Percentiles rank a stretch among this genome's conserved stretches.
Evolutionary conservation across 1,284 basidiomycete species (phyloP).

Genomic region (Sphagnurus paluster): DNA sequence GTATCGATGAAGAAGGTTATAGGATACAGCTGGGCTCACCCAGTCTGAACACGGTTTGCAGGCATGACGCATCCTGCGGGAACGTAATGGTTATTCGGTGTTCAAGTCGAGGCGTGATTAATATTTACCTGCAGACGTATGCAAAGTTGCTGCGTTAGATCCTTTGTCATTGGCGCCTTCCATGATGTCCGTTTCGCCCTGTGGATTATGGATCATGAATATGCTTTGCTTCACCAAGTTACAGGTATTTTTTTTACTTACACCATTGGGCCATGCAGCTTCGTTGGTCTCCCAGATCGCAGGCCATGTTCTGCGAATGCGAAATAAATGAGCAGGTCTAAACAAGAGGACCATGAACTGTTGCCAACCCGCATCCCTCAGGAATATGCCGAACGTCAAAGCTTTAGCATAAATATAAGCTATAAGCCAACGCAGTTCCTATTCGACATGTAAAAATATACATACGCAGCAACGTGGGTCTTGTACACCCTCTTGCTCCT

Average conservation of each 20-base stretch:
- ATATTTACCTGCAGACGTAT: too few relatives aligned
- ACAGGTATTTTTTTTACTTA: too few relatives aligned
- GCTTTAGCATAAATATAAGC: slow-evolving; percentile 19
- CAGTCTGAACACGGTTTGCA: slow-evolving; percentile 29
- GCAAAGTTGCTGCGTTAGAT: not conserved
- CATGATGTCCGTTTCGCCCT: not conserved
- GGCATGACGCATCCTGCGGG: slow-evolving; percentile 44
- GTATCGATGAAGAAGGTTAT: not conserved
- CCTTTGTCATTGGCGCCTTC: not conserved
- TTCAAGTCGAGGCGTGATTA: too few relatives aligned
- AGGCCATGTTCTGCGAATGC: slow-evolving; percentile 64
- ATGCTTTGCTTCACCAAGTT: too few relatives aligned
- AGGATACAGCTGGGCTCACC: slow-evolving; percentile 24
- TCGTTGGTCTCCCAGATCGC: slow-evolving; percentile 44
- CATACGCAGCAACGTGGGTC: not conserved
- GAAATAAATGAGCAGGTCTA: too few relatives aligned
- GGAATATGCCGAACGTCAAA: slow-evolving; percentile 42
- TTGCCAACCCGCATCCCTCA: slow-evolving; percentile 38
- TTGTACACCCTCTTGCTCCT: not conserved
- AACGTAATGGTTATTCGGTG: too few relatives aligned
- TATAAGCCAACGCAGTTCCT: not conserved
- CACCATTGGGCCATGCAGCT: slow-evolving; percentile 34
- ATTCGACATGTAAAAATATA: too few relatives aligned
- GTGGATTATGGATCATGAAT: too few relatives aligned
- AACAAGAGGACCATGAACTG: too few relatives aligned